Base-by-base conservation (phyloP, 2,329 filamentous ascomycete species). In the Fusarium sp. region DNA sequence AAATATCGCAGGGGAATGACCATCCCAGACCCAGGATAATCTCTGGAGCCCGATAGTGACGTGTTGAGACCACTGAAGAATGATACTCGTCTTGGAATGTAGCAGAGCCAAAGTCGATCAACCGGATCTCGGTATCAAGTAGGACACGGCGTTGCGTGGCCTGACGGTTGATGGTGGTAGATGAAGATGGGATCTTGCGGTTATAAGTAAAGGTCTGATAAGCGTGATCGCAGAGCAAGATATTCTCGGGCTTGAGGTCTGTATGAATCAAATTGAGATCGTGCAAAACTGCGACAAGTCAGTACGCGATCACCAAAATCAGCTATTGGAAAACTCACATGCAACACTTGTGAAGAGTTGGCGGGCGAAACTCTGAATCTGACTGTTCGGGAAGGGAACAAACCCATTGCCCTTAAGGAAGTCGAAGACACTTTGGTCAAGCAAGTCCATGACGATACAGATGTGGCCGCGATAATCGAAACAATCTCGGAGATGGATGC, bases 391-490 rank as follows among this genome's bases (percentile, higher is more conserved):
- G 76, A 99, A 99, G 1, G 96, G 96, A 18, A 97, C 94, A 77
- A 99, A 99, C 69, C 89, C 88, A 77, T 98, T 98, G 75, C 91
- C 90, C 83, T 99, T 99, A 47, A 99, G 85, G 74, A 99, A 99
- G 81, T 99, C 96, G 78, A 99, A 99, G 53, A 99, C 95, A 74
- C 95, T 98, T 77, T 97, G 95, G 47, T 95, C 95, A 33, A 98
- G 87, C 5, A 91, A 80, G 69, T 91, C 88, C 88, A 89, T 91
- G 56, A 91, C 88, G 62, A 91, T 91, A 84, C 96, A 99, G 72
- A 99, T 98, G 77, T 99, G 96, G 59, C 97, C 96, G 47, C 94
- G 89, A 82, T 93, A 99, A 80, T 99, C 96, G 81, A 99, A 99
- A 79, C 94, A 97, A 75, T 99, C 96, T 40, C 94, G 89, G 40